These are phyloP conservation scores for Talaromyces verruculosus DNA, from an alignment of 2,329 filamentous ascomycete species.

Conservation along the genomic window DNA sequence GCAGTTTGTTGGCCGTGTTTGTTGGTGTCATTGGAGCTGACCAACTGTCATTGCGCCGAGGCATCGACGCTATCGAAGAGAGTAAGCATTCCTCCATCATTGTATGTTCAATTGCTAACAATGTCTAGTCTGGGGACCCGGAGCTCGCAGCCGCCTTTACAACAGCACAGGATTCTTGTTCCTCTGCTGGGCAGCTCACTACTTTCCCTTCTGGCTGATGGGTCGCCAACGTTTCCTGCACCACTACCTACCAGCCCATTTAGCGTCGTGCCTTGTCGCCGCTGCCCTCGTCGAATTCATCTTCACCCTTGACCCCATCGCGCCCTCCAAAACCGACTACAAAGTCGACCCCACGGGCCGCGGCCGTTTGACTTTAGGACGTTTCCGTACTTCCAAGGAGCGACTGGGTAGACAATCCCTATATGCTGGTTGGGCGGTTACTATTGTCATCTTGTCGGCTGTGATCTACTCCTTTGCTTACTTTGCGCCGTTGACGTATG, in stretches of 20 bases:
- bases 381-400: slow-evolving; percentile 74
- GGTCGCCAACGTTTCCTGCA: slow-evolving; percentile 96
- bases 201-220: slow-evolving; percentile 97
- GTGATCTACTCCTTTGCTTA: slow-evolving; percentile 81
- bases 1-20: slow-evolving; percentile 88
- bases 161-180: slow-evolving; percentile 99
- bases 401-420: slow-evolving; percentile 77
- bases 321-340: slow-evolving; percentile 51
- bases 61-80: slow-evolving; percentile 86
- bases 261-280: slow-evolving; percentile 85
- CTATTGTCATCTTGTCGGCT: slow-evolving; percentile 64
- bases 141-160: slow-evolving; percentile 89
- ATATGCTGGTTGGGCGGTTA: slow-evolving; percentile 75
- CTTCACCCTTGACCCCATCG: slow-evolving; percentile 80
- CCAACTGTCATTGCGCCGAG: slow-evolving; percentile 87
- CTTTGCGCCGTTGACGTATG: slow-evolving; percentile 94
- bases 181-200: slow-evolving; percentile 95
- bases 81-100: slow-evolving; percentile 63
- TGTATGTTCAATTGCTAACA: background rate
- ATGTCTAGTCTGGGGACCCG: slow-evolving; percentile 53
- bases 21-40: slow-evolving; percentile 89
- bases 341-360: slow-evolving; percentile 41
- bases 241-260: slow-evolving; percentile 92
- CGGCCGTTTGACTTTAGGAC: slow-evolving; percentile 45
- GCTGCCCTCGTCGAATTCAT: slow-evolving; percentile 93